phyloP scores from a whole-genome alignment of 352 stramenopile species.

The Phytophthora boehmeriae region DNA sequence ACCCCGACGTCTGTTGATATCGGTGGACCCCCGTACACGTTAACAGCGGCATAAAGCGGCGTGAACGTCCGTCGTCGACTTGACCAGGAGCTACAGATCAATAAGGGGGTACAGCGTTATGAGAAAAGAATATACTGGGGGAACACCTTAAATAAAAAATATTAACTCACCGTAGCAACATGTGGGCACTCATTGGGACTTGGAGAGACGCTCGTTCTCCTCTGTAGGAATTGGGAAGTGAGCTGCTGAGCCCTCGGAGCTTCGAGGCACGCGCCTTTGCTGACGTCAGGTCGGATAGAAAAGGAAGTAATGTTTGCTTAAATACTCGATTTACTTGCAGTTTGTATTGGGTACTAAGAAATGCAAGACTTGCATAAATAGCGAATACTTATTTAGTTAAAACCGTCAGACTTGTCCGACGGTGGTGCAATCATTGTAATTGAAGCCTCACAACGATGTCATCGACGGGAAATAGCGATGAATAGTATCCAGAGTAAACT shows the following conservation, averaged over 20 bases:
- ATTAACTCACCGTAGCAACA: conserved; percentile 31
- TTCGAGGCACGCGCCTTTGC: conserved; percentile 4
- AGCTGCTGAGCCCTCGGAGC: background rate
- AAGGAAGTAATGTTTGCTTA: no score
- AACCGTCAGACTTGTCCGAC: no score
- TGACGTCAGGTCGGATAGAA: conserved; percentile 10
- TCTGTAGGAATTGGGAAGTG: background rate
- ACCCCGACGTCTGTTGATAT: background rate
- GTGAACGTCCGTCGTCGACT: conserved; percentile 19
- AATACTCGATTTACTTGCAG: no score
- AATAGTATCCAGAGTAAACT: no score
- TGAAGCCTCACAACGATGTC: no score
- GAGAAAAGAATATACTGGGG: conserved; percentile 6
- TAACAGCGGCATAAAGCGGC: conserved; percentile 11
- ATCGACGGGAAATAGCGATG: no score
- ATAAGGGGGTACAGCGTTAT: conserved; percentile 2
- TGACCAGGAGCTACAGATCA: conserved; percentile 19
- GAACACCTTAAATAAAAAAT: conserved; percentile 4
- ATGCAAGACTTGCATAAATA: no score
- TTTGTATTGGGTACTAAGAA: no score
- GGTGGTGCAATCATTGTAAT: no score
- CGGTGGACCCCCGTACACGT: background rate
- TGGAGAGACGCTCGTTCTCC: background rate
- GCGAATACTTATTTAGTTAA: no score
- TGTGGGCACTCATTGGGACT: conserved; percentile 21